Percentiles rank a stretch among this genome's conserved stretches.
These are phyloP conservation scores for Aureobasidium zeae DNA, from an alignment of 2,329 filamentous ascomycete species.

Conservation along the genomic window DNA sequence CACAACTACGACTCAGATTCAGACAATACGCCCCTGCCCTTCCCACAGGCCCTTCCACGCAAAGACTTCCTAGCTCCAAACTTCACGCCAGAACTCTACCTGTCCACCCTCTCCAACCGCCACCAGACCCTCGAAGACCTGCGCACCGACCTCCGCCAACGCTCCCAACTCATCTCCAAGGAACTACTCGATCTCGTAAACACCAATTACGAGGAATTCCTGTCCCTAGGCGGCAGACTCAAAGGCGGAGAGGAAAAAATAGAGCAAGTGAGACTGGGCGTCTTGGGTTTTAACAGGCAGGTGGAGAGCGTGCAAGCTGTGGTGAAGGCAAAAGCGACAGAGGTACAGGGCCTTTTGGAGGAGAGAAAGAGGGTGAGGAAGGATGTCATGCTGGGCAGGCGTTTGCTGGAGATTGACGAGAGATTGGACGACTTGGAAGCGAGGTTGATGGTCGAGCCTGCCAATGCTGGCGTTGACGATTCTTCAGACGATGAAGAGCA, in stretches of 20 bases:
- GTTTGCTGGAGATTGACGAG: slow-evolving; percentile 58
- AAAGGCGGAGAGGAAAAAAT: slow-evolving; percentile 84
- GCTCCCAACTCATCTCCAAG: slow-evolving; percentile 67
- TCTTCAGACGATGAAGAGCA: slow-evolving; percentile 29
- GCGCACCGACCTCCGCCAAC: slow-evolving; percentile 71
- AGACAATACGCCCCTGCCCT: slow-evolving; percentile 61
- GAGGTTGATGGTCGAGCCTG: slow-evolving; percentile 45
- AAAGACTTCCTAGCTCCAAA: slow-evolving; percentile 66
- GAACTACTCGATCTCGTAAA: slow-evolving; percentile 94
- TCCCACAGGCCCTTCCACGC: slow-evolving; percentile 75
- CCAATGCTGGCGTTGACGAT: slow-evolving; percentile 24
- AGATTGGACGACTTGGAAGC: slow-evolving; percentile 55
- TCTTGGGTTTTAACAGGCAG: slow-evolving; percentile 77
- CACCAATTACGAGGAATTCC: slow-evolving; percentile 84
- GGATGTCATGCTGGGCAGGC: slow-evolving; percentile 53
- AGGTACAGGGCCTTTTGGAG: slow-evolving; percentile 53
- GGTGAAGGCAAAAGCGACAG: slow-evolving; percentile 54
- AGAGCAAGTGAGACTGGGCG: slow-evolving; percentile 77
- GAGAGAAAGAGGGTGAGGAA: slow-evolving; percentile 57
- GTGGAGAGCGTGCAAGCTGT: slow-evolving; percentile 62
- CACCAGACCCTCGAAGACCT: slow-evolving; percentile 96
- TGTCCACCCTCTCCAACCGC: slow-evolving; percentile 72
- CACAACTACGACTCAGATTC: slow-evolving; percentile 41
- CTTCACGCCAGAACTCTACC: slow-evolving; percentile 74
- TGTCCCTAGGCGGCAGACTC: slow-evolving; percentile 71